Conservation (phyloP, 2,329 filamentous ascomycete species). For the Thelonectria blattea region DNA sequence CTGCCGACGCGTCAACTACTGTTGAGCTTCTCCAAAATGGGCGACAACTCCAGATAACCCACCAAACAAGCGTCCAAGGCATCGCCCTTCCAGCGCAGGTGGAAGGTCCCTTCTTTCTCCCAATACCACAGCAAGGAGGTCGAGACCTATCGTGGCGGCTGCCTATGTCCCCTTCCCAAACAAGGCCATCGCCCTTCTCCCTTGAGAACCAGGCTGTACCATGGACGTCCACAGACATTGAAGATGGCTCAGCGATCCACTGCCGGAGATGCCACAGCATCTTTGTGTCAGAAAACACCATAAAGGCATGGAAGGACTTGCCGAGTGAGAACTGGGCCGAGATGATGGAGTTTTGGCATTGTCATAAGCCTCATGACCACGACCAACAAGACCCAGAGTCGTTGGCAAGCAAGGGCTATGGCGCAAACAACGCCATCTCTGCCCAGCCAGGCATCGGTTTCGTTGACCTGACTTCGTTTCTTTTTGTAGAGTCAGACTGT, state of each 20-base stretch:
- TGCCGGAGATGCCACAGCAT: slow-evolving; percentile 49
- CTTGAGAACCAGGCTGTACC: slow-evolving; percentile 52
- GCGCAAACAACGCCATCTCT: slow-evolving; percentile 76
- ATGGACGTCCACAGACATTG: slow-evolving; percentile 62
- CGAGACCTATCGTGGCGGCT: slow-evolving; percentile 60
- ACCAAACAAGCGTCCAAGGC: slow-evolving; percentile 47
- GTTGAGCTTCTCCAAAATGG: slow-evolving; percentile 54
- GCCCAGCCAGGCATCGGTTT: slow-evolving; percentile 73
- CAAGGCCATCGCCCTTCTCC: slow-evolving; percentile 35
- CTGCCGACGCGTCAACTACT: slow-evolving; percentile 49
- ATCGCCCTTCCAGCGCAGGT: slow-evolving; percentile 54
- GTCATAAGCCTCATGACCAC: slow-evolving; percentile 83
- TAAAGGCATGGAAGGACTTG: slow-evolving; percentile 82
- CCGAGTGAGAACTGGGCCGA: slow-evolving; percentile 98
- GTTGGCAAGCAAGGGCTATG: slow-evolving; percentile 75
- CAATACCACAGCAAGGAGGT: slow-evolving; percentile 42
- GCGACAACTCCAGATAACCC: slow-evolving; percentile 53
- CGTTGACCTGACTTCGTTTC: slow-evolving; percentile 79
- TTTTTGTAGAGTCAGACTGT: slow-evolving; percentile 74
- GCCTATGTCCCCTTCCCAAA: slow-evolving; percentile 44
- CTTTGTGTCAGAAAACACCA: slow-evolving; percentile 47
- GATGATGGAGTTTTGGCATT: slow-evolving; percentile 99
- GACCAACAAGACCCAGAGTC: slow-evolving; percentile 51
- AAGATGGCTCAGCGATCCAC: slow-evolving; percentile 46
- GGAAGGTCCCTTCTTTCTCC: slow-evolving; percentile 43